Base-by-base conservation (phyloP, 2,329 filamentous ascomycete genomes). In the Claviceps monticola region DNA sequence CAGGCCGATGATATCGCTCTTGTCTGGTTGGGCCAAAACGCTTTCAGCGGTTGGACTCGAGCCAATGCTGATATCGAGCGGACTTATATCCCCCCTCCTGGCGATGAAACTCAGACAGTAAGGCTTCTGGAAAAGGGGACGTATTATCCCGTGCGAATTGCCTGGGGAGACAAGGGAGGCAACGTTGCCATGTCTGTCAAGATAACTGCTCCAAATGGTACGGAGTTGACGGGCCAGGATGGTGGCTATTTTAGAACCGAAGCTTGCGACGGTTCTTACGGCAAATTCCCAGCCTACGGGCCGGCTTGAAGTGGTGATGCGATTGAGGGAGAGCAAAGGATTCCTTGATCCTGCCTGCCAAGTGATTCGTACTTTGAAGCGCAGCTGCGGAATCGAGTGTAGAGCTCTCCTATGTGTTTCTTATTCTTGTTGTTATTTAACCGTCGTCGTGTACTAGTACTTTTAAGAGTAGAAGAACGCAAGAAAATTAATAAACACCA, bases 31-130 rank as follows among this genome's bases (percentile, higher is more conserved):
- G 53, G 53, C 19, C 14, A 53, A 14, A 53, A 53, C 45, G 53
- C 53, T 3, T 55, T 49, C 41, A 50, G 34, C 38, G 53, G 53
- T 39, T 55, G 53, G 53, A 55, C 45, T 8, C 37, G 53, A n/a
- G 53, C 48, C n/a, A 55, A 55, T 13, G 53, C 53, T 16, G 53
- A 55, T 14, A 55, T 52, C 42, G 53, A 52, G 45, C 45, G 53
- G 19, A 53, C 53, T 6, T 55, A 55, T 39, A 55, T 55, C n/a
- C 53, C 53, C n/a, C 53, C 53, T 39, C 53, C 53, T 34, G 53
- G 53, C 21, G 53, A 55, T 23, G 53, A 53, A 26, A 55, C 53
- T 11, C 51, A 38, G 2, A 55, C 53, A 14, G 37, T 23, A 4
- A 53, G 53, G 46, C 53, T 51, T 42, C 51, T 55, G 5, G 53